Base-by-base conservation (phyloP, 768 basidiomycete genomes). In the Phanerochaete carnosa region DNA sequence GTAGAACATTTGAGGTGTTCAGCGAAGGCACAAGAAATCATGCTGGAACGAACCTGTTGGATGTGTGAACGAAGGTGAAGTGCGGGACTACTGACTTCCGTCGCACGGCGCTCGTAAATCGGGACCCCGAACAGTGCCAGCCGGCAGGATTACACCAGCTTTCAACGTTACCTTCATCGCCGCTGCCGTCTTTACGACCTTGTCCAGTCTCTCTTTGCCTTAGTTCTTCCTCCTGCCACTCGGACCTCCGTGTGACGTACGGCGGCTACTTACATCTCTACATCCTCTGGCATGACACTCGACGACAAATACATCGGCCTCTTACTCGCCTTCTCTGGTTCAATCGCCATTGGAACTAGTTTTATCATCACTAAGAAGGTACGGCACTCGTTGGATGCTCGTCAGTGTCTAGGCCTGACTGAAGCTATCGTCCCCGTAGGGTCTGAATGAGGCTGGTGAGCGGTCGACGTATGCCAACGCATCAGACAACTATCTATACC, bases 311-410 rank as follows among this genome's bases (percentile, higher is more conserved):
- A 94, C 72, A 93, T 98, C 52, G 97, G 97, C 32, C 83, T 99
- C 55, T 83, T 85, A 26, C 85, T 99, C 58, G 95, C 97, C 56
- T 76, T 98, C 52, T 86, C 88, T 22, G 85, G 93, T 66, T 90
- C 92, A 13, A 70, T 92, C 26, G 87, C 90, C 60, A 98, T 98
- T 66, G 96, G 97, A 53, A 92, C 90, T 39, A 96, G 94, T 74
- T 97, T 95, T 73, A 97, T 99, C 71, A 96, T 99, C 72, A 99
- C 96, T 19, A 99, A 99, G 85, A 98, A 97, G 89, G 96, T 91
- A 54, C 65, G 76, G 16, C 12, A 19, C 39, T 43, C 16, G 16
- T 19, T 4, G 32, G 45, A 30, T 11, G 5, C 39, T 43, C 39
- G 19, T 19, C 19, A 1, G 43, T 57, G 19, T 55, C 46, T 55